Conservation (phyloP, 352 stramenopile species). For the Pythium utonaiense region DNA sequence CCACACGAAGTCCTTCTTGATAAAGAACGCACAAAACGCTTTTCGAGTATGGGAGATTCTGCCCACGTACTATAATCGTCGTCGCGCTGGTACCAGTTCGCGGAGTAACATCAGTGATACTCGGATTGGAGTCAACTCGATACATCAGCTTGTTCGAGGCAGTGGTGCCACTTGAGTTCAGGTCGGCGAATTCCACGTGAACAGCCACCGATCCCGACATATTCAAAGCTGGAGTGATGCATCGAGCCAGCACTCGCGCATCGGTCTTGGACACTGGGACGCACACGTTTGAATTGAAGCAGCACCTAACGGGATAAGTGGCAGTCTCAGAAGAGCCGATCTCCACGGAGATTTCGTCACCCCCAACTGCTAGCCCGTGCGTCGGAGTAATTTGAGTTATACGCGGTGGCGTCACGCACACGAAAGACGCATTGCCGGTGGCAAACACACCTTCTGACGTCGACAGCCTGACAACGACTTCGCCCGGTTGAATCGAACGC, state of each 20-base stretch:
- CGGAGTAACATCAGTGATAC: slow-evolving; percentile 2
- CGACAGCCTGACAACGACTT: not conserved
- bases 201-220: not conserved
- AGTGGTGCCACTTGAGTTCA: not conserved
- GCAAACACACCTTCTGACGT: slow-evolving; percentile 15
- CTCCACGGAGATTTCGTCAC: not conserved
- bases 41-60: slow-evolving; percentile 9
- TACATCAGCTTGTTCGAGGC: not conserved
- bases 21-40: slow-evolving; percentile 6
- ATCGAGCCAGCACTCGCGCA: not conserved
- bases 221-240: slow-evolving; percentile 3
- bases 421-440: not conserved
- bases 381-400: not conserved
- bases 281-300: not conserved
- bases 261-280: not conserved
- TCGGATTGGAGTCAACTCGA: slow-evolving; percentile 3
- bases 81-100: not conserved
- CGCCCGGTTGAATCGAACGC: not conserved
- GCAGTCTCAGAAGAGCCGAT: not conserved
- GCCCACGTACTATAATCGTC: slow-evolving; percentile 10
- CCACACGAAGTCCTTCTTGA: not conserved
- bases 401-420: not conserved
- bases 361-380: not conserved
- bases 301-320: not conserved
- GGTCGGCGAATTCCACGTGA: not conserved